Base-by-base conservation (phyloP, 805 yeast species). In the Candida bentonensis region DNA sequence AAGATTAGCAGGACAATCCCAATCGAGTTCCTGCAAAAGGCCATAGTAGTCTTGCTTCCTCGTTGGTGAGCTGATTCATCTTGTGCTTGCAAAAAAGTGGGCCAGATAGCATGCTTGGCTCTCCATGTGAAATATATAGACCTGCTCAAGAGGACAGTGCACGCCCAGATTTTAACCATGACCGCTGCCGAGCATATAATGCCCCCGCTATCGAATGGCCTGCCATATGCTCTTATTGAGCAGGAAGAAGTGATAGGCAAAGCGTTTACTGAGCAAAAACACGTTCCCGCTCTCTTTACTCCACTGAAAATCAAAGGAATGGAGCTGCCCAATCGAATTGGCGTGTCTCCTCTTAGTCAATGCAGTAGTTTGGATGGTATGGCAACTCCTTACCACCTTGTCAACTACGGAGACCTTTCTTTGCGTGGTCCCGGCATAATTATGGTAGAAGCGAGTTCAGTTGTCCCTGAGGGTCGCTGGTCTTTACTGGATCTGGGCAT, bases 341-440 rank as follows among this genome's bases (percentile, higher is more conserved):
- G 76, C 42, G 73, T 75, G 20, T 66, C 79, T 0, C 60, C 60
- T 4, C 49, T 56, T 53, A 69, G 77, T 53, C 69, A 63, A 42
- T 74, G 73, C 54, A 66, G 77, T 3, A 66, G 70, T 2, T 50
- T 54, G 2, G 58, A 72, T 42, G 68, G 69, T 2, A 54, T 57
- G 15, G 63, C 67, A 0, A 73, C 71, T 0, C 54, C 67, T 0
- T 60, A 68, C 43, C 27, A 25, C 27, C 13, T 25, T 25, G 27
- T 25, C 27, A 7, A 25, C 27, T 25, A 25, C 27, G 7, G 11
- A 25, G 13, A 7, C 13, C 7, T 25, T 7, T 68, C 74, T 0
- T 43, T 61, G 11, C 58, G 76, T 43, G 79, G 79, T 3, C 68
- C 76, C 0, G 76, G 78, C 23, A 47, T 73, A 21, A 57, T 69